Base-by-base conservation (phyloP, 257 asterid genomes). In the Nicotiana tomentosiformis region DNA sequence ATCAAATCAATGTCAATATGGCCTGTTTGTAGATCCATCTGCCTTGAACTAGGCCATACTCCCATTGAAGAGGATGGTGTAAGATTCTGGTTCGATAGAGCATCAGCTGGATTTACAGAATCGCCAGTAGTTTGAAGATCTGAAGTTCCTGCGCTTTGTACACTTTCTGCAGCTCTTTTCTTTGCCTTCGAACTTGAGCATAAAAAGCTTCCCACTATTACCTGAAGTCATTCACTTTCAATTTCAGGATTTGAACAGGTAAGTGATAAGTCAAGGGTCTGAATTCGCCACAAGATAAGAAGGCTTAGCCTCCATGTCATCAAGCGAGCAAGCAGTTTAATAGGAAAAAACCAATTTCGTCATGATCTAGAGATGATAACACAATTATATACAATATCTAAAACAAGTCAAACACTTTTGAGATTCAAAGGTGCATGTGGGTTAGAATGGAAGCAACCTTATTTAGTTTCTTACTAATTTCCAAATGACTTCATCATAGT, bases 161-260 rank as follows among this genome's bases (percentile, higher is more conserved):
- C 85, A 82, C 87, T 88, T 39, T 85, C 92, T 46, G 61, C 65
- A 18, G 66, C 86, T 89, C 86, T 92, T 76, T 60, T 83, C 84
- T 91, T 93, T 10, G 92, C 82, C 89, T 90, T 93, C 53, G 92
- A 82, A 82, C 83, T 66, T 74, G 82, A 85, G 69, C 91, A 82
- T 82, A 77, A 14, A 86, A 92, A 89, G 90, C 92, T 91, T 85
- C 97, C 98, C 20, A 88, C 91, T 76, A 93, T 88, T 18, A 93
- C 94, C 98, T 93, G 92, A 20, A 85, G 49, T 81, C 46, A 53
- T 68, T 67, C 79, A 83, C 76, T 79, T 10, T 49, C 58, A 60
- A 66, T 20, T 29, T 51, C 33, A 12, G 76, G 69, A 55, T 80
- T 60, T 62, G 46, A 29, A 26, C 30, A 35, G 23, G n/a, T 7